Conservation (phyloP, 306 rosid species). For the Cajanus cajan region DNA sequence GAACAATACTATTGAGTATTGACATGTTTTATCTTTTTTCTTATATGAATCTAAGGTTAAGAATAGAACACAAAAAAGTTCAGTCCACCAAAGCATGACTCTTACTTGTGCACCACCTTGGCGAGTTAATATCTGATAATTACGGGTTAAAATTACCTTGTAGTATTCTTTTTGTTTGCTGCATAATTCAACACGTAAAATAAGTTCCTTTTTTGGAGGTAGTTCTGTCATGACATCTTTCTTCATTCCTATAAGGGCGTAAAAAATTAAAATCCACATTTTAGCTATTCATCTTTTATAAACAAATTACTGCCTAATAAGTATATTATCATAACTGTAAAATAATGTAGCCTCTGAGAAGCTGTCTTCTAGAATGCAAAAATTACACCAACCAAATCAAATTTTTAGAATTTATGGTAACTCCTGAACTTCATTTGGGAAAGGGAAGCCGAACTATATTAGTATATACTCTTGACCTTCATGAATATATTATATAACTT, state of each 20-base stretch:
- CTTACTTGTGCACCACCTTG: constrained; percentile 96
- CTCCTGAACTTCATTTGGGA: background rate
- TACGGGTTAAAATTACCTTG: constrained; percentile 94
- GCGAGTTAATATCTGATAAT: constrained; percentile 85
- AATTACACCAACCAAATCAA: background rate
- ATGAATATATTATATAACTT: constrained; percentile 23
- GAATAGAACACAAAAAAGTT: constrained; percentile 18
- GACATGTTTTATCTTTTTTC: background rate
- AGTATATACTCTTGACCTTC: constrained; percentile 6
- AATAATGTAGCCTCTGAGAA: constrained; percentile 6
- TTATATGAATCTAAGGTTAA: constrained; percentile 3
- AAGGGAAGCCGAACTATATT: background rate
- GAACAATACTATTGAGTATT: constrained; percentile 1
- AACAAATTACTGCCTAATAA: background rate
- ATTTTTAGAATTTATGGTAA: background rate
- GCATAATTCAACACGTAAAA: constrained; percentile 86
- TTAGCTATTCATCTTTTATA: constrained; percentile 1
- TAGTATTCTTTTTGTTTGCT: constrained; percentile 91
- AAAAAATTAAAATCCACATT: constrained; percentile 17
- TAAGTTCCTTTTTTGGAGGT: constrained; percentile 96
- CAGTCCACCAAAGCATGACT: constrained; percentile 10
- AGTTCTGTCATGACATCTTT: constrained; percentile 97
- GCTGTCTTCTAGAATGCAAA: background rate
- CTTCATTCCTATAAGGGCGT: constrained; percentile 75
- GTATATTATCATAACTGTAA: background rate